Evolutionary conservation across 2,329 filamentous ascomycete species (phyloP).

Genomic region (Pestalotiopsis sp.): DNA sequence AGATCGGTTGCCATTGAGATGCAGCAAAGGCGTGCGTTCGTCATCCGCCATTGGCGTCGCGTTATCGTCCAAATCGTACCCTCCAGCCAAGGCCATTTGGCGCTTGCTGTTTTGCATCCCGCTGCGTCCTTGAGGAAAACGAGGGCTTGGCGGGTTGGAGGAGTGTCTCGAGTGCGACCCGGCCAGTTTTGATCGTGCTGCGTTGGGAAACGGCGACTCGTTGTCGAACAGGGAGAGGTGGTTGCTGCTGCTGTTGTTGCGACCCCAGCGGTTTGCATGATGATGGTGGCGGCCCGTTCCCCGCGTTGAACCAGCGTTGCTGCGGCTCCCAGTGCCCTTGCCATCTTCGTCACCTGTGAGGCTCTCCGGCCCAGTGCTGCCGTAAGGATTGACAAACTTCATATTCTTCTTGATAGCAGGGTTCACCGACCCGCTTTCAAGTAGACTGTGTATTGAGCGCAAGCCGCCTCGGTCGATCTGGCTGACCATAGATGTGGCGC

Average conservation of each 20-base stretch:
- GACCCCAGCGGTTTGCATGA: constrained; percentile 70
- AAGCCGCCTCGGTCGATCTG: constrained; percentile 62
- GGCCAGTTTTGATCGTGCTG: constrained; percentile 62
- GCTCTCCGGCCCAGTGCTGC: constrained; percentile 54
- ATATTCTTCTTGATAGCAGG: constrained; percentile 83
- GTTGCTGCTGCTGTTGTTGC: constrained; percentile 63
- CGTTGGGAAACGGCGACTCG: constrained; percentile 75
- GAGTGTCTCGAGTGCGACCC: constrained; percentile 58
- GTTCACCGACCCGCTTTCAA: constrained; percentile 55
- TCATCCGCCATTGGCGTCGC: constrained; percentile 75
- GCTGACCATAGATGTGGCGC: constrained; percentile 80
- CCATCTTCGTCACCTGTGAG: constrained; percentile 67
- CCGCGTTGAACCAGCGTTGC: constrained; percentile 61
- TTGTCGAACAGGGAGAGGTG: constrained; percentile 74
- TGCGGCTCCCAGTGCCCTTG: constrained; percentile 57
- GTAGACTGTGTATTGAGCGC: constrained; percentile 65
- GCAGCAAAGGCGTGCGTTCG: constrained; percentile 76
- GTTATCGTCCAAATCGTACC: constrained; percentile 80
- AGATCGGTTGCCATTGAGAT: constrained; percentile 46
- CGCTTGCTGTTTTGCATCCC: constrained; percentile 43
- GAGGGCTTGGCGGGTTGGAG: constrained; percentile 70
- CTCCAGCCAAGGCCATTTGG: constrained; percentile 59
- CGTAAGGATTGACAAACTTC: constrained; percentile 89
- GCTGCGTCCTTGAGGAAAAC: constrained; percentile 36
- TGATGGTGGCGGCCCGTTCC: constrained; percentile 77